phyloP scores from a whole-genome alignment of 164 flowering plant species.

The Vitis riparia region DNA sequence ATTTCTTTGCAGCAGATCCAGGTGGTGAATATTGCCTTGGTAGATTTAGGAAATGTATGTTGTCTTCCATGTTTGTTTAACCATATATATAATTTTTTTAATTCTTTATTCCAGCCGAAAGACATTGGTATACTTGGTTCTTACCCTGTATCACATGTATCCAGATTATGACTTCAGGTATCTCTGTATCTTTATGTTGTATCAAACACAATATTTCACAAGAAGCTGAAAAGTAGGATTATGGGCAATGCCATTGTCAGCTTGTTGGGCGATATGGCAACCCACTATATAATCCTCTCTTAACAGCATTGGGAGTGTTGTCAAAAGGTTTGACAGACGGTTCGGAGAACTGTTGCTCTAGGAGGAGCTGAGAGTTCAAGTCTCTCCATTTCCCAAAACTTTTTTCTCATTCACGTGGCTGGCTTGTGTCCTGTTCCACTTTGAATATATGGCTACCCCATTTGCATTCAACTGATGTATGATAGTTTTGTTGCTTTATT shows the following conservation, averaged over 20 bases:
- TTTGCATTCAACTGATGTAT: conserved; percentile 8
- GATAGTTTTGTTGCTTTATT: neutral
- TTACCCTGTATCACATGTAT: conserved; percentile 86
- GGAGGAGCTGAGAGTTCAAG: conserved; percentile 99
- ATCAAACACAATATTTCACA: neutral
- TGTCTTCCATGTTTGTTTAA: conserved; percentile 17
- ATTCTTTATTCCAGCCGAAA: conserved; percentile 71
- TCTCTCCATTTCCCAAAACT: conserved; percentile 98
- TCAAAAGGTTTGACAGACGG: conserved; percentile 98
- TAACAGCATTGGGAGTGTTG: conserved; percentile 80
- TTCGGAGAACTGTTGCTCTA: conserved; percentile 88
- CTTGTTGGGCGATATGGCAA: conserved; percentile 89
- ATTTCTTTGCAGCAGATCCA: conserved; percentile 63
- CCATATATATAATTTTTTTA: conserved; percentile 3
- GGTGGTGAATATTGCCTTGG: conserved; percentile 41
- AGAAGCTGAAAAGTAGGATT: conserved; percentile 50
- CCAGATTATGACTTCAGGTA: conserved; percentile 99
- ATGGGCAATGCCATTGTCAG: conserved; percentile 99
- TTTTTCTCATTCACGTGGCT: conserved; percentile 10
- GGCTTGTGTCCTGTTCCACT: neutral
- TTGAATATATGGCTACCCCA: neutral
- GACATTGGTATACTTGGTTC: conserved; percentile 84
- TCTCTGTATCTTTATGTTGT: conserved; percentile 27
- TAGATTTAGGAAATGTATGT: neutral
- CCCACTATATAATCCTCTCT: conserved; percentile 70